Evolutionary conservation across 352 stramenopile species (phyloP), one percentile per base, ranked within the genome.

Genomic region (Pythium folliculosum): DNA sequence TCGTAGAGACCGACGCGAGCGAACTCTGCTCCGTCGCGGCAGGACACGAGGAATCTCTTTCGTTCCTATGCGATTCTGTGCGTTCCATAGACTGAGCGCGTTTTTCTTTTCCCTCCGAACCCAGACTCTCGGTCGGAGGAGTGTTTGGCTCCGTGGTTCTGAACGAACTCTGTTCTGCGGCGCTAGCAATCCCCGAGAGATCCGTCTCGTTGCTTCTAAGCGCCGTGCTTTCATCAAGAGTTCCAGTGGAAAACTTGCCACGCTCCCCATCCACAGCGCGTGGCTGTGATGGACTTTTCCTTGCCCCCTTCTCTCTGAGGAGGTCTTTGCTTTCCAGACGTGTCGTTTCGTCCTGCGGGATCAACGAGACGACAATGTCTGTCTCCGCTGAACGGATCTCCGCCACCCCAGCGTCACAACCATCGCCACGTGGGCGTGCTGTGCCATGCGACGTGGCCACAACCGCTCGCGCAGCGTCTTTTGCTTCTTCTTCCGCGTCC

Each of bases 281-380:
- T 52, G 47, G 47, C 47, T 52, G 47, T 14, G 21, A 9, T 17
- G 19, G 47, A 5, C 12, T 14, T 30, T 6, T 43, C 37, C 3
- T 19, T 52, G 47, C 47, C 47, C 21, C 47, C 10, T 17, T 43
- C 19, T 52, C 47, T 19, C 5, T 52, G 47, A 10, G 21, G 21
- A 52, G 47, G 47, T 52, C 47, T 52, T 52, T 52, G 12, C n/a
- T 52, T 52, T 52, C 47, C 8, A 14, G 47, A 52, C 21, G 3
- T 0, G 4, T 32, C 2, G 19, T 6, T 14, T 52, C 47, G 9
- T 21, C 12, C 14, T 52, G 47, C 1, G 14, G 14, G 14, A 43
- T 43, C 14, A 52, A 30, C 47, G 47, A 52, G 45, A 52, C n/a
- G 21, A 16, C 21, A 6, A 0, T 52, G 19, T 52, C 21, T 0